Evolutionary conservation across 2,329 filamentous ascomycete species (phyloP).

Genomic region (Eutypa lata): DNA sequence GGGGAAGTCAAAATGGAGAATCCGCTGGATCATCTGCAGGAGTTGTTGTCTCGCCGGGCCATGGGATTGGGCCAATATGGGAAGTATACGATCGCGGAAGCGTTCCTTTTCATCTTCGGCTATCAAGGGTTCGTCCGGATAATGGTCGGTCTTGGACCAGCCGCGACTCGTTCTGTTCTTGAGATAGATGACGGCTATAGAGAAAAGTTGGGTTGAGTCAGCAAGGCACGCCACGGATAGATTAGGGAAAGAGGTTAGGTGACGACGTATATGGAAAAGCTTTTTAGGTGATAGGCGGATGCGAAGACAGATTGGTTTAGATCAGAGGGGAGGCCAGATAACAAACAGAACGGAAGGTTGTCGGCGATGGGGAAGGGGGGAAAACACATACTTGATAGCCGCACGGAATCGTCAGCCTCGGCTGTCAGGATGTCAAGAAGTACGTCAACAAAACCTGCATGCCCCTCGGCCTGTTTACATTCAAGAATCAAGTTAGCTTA

Average conservation of each 20-base stretch:
- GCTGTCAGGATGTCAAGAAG: conserved; percentile 86
- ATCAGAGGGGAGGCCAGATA: conserved; percentile 17
- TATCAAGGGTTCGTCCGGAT: conserved; percentile 69
- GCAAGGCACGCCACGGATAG: conserved; percentile 5
- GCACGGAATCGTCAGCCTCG: conserved; percentile 81
- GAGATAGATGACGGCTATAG: conserved; percentile 86
- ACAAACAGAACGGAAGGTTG: too few species aligned
- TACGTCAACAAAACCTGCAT: conserved; percentile 85
- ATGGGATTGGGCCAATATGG: conserved; percentile 77
- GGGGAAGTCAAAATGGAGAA: conserved; percentile 93
- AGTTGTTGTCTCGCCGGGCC: conserved; percentile 87
- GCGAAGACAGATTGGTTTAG: conserved; percentile 21
- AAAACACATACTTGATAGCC: conserved; percentile 76
- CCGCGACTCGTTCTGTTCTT: conserved; percentile 96
- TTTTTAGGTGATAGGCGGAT: conserved; percentile 6
- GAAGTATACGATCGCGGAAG: conserved; percentile 84
- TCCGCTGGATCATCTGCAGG: conserved; percentile 90
- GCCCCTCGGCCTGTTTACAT: conserved; percentile 72
- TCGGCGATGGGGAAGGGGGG: too few species aligned
- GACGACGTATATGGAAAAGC: neutral
- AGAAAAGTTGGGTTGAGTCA: conserved; percentile 13
- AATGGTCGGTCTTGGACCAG: conserved; percentile 78
- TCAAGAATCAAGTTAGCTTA: conserved; percentile 1
- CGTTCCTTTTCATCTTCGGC: conserved; percentile 84
- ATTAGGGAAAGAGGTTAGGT: neutral